Base-by-base conservation (phyloP, 2,329 filamentous ascomycete genomes). In the Colletotrichum gloeosporioides region DNA sequence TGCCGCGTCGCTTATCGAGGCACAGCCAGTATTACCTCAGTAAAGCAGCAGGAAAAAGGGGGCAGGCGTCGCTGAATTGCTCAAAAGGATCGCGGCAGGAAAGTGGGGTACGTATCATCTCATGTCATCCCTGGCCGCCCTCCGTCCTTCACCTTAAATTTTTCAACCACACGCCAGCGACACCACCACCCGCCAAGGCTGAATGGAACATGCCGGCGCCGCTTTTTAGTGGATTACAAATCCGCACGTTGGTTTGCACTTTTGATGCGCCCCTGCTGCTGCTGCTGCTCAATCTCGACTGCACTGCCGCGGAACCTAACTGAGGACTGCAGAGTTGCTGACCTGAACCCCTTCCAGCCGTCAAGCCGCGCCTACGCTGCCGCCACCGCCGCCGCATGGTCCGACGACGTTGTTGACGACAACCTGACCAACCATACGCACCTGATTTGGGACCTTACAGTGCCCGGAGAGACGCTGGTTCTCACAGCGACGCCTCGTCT, bases 211-310 rank as follows among this genome's bases (percentile, higher is more conserved):
- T 62, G 31, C 36, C 25, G 36, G 72, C 7, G 25, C 73, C 62
- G 22, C 18, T 75, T 75, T 75, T 67, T 25, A 73, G 70, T 73
- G 73, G 73, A 76, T 76, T 73, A 73, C 69, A 73, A 76, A 76
- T 76, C 73, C 32, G 29, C 15, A 15, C 36, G 57, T 68, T 57
- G 59, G 32, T 31, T 34, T 64, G 22, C n/a, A 18, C 66, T 34
- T 44, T 66, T 53, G 22, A 27, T 32, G 29, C 39, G n/a, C 22
- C 18, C 18, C 63, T 62, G 27, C 32, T n/a, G 32, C 29, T 12
- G n/a, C 22, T 22, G 22, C 44, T 53, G n/a, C 10, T 53, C 44
- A 53, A 53, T 53, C n/a, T 53, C 44, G 44, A 53, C 44, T 53
- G 44, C 44, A 4, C 8, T 25, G 44, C 44, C n/a, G 44, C 44